phyloP scores from a whole-genome alignment of 441 rosid genomes.

The Erodium chrysanthum region DNA sequence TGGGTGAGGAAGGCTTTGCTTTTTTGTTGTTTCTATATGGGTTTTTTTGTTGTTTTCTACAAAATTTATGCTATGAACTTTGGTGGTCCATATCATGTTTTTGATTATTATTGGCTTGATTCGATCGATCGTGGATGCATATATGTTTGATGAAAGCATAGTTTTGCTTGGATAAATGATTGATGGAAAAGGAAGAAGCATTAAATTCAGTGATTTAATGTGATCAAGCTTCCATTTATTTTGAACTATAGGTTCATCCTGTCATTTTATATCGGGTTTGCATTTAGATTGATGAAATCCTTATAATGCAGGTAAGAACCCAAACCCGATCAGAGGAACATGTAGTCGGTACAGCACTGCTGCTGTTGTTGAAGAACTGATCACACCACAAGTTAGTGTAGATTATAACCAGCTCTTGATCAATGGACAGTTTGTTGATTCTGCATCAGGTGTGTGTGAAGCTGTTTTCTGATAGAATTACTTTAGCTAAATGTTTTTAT shows the following conservation, averaged over 20 bases:
- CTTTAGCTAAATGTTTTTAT: too few relatives aligned
- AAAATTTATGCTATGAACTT: background rate
- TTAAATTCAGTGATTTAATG: background rate
- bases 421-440: slow-evolving; percentile 36
- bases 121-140: background rate
- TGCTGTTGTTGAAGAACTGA: slow-evolving; percentile 24
- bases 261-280: background rate
- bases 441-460: slow-evolving; percentile 31
- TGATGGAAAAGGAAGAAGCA: background rate
- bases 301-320: slow-evolving; percentile 28
- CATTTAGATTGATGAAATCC: background rate
- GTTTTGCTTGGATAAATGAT: background rate
- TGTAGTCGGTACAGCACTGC: slow-evolving; percentile 24
- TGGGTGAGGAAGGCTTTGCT: background rate
- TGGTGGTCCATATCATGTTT: background rate
- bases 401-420: slow-evolving; percentile 31
- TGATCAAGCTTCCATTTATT: background rate
- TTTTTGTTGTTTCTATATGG: background rate
- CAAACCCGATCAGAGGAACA: slow-evolving; percentile 17
- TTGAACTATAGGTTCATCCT: background rate
- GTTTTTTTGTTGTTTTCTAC: background rate
- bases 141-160: background rate
- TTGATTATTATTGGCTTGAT: background rate
- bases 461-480: too few relatives aligned
- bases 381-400: slow-evolving; percentile 30